A percentile compares a stretch with the other conserved stretches of the same genome.
Conservation (phyloP, 192 early-diverging fungal species). For the Coemansia sp. region DNA sequence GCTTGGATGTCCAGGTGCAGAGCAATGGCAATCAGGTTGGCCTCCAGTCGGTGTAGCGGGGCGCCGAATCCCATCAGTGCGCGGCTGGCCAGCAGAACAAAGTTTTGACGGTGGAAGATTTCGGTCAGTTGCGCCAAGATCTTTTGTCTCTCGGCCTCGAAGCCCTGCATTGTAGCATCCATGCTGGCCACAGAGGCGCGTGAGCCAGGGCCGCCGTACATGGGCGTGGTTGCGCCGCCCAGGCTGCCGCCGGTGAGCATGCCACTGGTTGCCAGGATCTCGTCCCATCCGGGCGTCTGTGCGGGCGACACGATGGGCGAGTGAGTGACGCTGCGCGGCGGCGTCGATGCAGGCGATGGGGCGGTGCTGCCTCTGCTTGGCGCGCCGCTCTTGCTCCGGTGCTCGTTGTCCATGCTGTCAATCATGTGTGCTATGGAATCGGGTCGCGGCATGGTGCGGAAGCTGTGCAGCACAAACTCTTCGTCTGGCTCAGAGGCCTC, state of each 20-base stretch:
- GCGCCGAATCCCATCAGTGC: slow-evolving; percentile 67
- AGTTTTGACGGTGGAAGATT: slow-evolving; percentile 67
- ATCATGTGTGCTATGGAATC: slow-evolving; percentile 25
- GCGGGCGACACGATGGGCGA: slow-evolving; percentile 25
- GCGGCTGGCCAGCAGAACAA: slow-evolving; percentile 59
- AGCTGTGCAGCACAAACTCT: slow-evolving; percentile 36
- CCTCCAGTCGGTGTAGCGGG: slow-evolving; percentile 65
- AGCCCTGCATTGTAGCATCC: slow-evolving; percentile 29
- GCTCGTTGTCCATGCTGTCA: slow-evolving; percentile 7
- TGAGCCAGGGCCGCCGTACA: slow-evolving; percentile 22
- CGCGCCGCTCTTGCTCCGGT: neutral
- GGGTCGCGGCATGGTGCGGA: slow-evolving; percentile 29
- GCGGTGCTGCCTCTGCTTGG: neutral
- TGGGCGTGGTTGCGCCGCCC: neutral
- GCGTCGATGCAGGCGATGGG: neutral
- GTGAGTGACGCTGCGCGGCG: slow-evolving; percentile 4
- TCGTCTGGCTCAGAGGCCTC: neutral
- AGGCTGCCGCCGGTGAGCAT: slow-evolving; percentile 39
- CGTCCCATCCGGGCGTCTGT: slow-evolving; percentile 45
- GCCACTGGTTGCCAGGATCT: slow-evolving; percentile 40
- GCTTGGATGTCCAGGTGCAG: slow-evolving; percentile 59
- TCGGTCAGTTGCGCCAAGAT: slow-evolving; percentile 58
- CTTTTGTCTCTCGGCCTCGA: slow-evolving; percentile 44
- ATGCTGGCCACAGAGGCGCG: slow-evolving; percentile 27
- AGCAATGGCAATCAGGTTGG: slow-evolving; percentile 60